Base-by-base conservation (phyloP, 1,284 basidiomycete genomes). In the Mycena citricolor region DNA sequence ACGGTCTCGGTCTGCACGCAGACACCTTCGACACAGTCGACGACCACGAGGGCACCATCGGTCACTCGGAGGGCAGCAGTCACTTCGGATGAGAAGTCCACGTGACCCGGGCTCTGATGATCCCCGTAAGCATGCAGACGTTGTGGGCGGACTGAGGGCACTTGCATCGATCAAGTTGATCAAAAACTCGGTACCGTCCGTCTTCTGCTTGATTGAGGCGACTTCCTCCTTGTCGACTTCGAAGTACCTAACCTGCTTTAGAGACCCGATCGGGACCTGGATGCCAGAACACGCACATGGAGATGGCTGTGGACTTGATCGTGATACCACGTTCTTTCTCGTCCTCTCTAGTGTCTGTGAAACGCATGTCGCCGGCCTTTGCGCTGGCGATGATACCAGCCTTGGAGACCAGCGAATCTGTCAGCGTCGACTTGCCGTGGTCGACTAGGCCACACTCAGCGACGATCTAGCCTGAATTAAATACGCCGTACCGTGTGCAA, bases 241-340 rank as follows among this genome's bases (percentile, higher is more conserved):
- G 69, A 99, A 99, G 77, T 97, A 98, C 51, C 51, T 52, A 2
- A 31, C 31, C 17, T 13, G 36, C 24, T 26, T 8, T 14, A 26
- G 21, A 13, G 23, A 37, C n/a, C n/a, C 44, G 29, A 28, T 25
- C 26, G 30, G 22, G 8, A 2, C 8, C 31, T 32, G 13, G 31
- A 39, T 23, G 22, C 29, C 23, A 34, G 19, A 16, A 44, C 23
- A 37, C 42, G 44, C 25, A 52, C 97, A 99, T 99, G 52, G 97
- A 97, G 69, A 99, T 98, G 65, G 95, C 97, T 35, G 97, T 99
- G 37, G 97, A 99, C 77, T 99, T 99, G 78, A 99, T 99, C 51
- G 97, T 99, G 64, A 99, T 99, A 81, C 97, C 97, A 76, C 97
- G 94, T 70, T 99, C 97, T 69, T 97, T 99, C 77, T 99, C 97